Evolutionary conservation across 148 eudicot species (phyloP).

Genomic region (Simmondsia chinensis): DNA sequence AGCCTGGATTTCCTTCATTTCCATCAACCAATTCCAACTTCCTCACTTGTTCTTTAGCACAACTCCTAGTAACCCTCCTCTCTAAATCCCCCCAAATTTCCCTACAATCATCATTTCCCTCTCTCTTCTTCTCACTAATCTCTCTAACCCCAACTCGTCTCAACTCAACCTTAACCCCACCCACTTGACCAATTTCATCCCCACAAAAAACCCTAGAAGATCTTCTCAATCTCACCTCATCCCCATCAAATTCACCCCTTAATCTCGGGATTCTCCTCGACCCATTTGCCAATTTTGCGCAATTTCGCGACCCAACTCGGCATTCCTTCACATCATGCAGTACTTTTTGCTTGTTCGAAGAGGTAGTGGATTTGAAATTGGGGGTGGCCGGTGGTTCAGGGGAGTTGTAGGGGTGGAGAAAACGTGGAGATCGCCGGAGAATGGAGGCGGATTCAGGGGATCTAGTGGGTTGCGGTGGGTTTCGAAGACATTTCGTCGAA

Average conservation of each 20-base stretch:
- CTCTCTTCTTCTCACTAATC: not conserved
- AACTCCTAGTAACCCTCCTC: constrained; percentile 1
- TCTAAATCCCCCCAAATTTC: not conserved
- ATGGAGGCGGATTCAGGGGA: constrained; percentile 9
- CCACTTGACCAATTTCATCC: not conserved
- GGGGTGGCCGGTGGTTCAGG: constrained; percentile 11
- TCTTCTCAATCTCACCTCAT: constrained; percentile 13
- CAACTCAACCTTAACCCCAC: not conserved
- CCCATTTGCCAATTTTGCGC: constrained; percentile 13
- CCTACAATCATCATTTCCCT: too few species aligned
- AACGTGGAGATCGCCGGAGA: constrained; percentile 50
- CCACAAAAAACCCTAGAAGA: constrained; percentile 28
- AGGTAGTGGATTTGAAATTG: not conserved
- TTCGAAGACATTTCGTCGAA: constrained; percentile 50
- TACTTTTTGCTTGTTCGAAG: constrained; percentile 2
- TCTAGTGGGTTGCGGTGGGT: constrained; percentile 10
- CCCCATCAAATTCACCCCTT: constrained; percentile 6
- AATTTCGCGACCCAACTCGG: constrained; percentile 7
- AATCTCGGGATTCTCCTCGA: constrained; percentile 16
- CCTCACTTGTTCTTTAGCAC: too few species aligned
- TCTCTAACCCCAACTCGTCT: not conserved
- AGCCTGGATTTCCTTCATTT: too few species aligned
- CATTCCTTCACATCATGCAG: not conserved
- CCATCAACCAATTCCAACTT: not conserved
- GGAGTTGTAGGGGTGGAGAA: constrained; percentile 14